Evolutionary conservation across 441 rosid species (phyloP), one percentile per base, ranked within the genome.

Genomic region (Flueggea neowawraea): DNA sequence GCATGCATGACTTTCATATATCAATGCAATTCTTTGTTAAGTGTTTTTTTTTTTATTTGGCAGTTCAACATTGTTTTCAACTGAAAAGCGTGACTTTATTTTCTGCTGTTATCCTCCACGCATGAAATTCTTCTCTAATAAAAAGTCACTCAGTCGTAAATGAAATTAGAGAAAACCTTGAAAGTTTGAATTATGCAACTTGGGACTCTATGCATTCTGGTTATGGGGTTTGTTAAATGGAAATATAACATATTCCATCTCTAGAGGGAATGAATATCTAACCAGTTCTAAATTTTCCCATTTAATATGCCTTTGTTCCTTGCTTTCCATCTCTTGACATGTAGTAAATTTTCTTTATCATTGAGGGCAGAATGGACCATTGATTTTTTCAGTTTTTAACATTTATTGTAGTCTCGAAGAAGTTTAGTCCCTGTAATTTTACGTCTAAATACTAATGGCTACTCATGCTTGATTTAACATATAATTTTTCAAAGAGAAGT

Each of bases 1-100:
- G 43, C 64, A 64, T 52, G 52, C 32, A 15, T 31, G 64, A 57
- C 51, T 39, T n/a, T 32, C 58, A 17, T 32, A 9, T 3, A 32
- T 61, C 50, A 16, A 36, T 33, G 56, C 65, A 9, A 3, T 45
- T 5, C 4, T 45, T 3, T 33, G 39, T n/a, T n/a, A n/a, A 33
- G 39, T 33, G 39, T 33, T 33, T 33, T 3, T 22, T 52, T 4
- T 12, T 22, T 52, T 52, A 15, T 52, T 52, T 54, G 13, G 11
- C 31, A 13, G 55, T 33, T n/a, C n/a, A n/a, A n/a, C n/a, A n/a
- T 33, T 33, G 39, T 33, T 33, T 33, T 33, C 39, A 4, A 33
- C 39, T 33, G 39, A 33, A 33, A 33, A 33, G 6, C 6, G 6
- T 33, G 39, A 33, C 39, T 33, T 33, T 3, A 3, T 33, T 33